phyloP scores from a whole-genome alignment of 257 asterid genomes.

The Eucommia ulmoides region DNA sequence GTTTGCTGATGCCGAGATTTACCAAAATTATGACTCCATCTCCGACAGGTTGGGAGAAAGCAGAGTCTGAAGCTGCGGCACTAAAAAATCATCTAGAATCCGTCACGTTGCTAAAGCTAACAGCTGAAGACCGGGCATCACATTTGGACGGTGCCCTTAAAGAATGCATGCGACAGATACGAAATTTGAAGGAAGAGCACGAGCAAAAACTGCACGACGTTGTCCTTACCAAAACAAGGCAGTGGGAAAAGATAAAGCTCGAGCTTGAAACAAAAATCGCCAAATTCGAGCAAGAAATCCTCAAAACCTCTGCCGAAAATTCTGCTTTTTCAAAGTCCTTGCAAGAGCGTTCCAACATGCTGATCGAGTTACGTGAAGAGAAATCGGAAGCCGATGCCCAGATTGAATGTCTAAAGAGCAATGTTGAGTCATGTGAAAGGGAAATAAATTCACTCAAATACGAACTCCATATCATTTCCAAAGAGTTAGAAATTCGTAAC shows the following conservation, averaged over 20 bases:
- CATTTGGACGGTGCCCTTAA: constrained; percentile 93
- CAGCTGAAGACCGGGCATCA: constrained; percentile 88
- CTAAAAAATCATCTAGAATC: constrained; percentile 84
- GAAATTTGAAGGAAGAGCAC: constrained; percentile 81
- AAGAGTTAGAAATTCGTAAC: constrained; percentile 84
- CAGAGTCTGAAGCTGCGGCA: constrained; percentile 89
- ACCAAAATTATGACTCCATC: not conserved
- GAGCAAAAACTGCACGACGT: constrained; percentile 66
- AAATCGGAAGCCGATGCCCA: constrained; percentile 74
- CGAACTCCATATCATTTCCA: constrained; percentile 66
- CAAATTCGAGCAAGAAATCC: constrained; percentile 63
- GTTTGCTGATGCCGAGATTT: not conserved
- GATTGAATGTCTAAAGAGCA: constrained; percentile 53
- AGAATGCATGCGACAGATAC: constrained; percentile 94
- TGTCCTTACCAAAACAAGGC: constrained; percentile 47
- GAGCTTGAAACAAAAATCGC: constrained; percentile 65
- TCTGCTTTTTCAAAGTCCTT: constrained; percentile 50
- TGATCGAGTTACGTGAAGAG: constrained; percentile 69
- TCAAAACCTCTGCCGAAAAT: constrained; percentile 78
- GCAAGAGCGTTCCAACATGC: constrained; percentile 51
- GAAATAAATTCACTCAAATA: constrained; percentile 74
- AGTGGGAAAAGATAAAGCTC: constrained; percentile 65
- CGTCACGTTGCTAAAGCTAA: constrained; percentile 78
- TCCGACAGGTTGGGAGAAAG: constrained; percentile 98
- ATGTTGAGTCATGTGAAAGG: constrained; percentile 60